A percentile compares a stretch with the other conserved stretches of the same genome.
Conservation (phyloP, 495 filamentous ascomycete genomes). For the Neurospora hispaniola region DNA sequence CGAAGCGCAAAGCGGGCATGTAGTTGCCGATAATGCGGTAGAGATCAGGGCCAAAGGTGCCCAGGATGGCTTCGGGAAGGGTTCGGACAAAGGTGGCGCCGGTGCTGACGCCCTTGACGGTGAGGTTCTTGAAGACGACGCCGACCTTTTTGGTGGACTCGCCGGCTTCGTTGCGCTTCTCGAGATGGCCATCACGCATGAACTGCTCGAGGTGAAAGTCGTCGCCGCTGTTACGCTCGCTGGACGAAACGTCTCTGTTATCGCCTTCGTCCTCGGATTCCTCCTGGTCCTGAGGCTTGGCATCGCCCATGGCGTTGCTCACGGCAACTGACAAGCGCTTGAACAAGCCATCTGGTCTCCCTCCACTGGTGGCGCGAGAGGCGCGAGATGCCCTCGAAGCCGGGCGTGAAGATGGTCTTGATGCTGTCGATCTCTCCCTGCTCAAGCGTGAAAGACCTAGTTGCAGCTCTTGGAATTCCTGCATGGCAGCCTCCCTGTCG, state of each 20-base stretch:
- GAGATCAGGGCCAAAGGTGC: slow-evolving; percentile 75
- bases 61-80: slow-evolving; percentile 65
- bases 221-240: slow-evolving; percentile 25
- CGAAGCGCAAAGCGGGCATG: slow-evolving; percentile 49
- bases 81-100: slow-evolving; percentile 61
- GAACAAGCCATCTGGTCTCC: slow-evolving; percentile 10
- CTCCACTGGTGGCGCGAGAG: slow-evolving; percentile 2
- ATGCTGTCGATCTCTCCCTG: slow-evolving; percentile 3
- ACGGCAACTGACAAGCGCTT: slow-evolving; percentile 10
- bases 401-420: neutral
- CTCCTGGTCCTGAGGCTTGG: slow-evolving; percentile 11
- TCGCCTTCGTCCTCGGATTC: slow-evolving; percentile 35
- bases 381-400: slow-evolving; percentile 7
- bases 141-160: slow-evolving; percentile 74
- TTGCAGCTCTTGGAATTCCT: slow-evolving; percentile 59
- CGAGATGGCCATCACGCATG: slow-evolving; percentile 69
- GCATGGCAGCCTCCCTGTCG: slow-evolving; percentile 52
- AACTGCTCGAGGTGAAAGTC: slow-evolving; percentile 66
- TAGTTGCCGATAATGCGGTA: slow-evolving; percentile 57
- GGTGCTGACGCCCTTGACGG: slow-evolving; percentile 60
- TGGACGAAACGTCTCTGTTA: slow-evolving; percentile 5
- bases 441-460: slow-evolving; percentile 42
- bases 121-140: slow-evolving; percentile 71
- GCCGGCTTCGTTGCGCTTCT: slow-evolving; percentile 56
- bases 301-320: slow-evolving; percentile 1